These are phyloP conservation scores for Aquanectria penicillioides DNA, from an alignment of 2,329 filamentous ascomycete genomes.

Conservation along the genomic window DNA sequence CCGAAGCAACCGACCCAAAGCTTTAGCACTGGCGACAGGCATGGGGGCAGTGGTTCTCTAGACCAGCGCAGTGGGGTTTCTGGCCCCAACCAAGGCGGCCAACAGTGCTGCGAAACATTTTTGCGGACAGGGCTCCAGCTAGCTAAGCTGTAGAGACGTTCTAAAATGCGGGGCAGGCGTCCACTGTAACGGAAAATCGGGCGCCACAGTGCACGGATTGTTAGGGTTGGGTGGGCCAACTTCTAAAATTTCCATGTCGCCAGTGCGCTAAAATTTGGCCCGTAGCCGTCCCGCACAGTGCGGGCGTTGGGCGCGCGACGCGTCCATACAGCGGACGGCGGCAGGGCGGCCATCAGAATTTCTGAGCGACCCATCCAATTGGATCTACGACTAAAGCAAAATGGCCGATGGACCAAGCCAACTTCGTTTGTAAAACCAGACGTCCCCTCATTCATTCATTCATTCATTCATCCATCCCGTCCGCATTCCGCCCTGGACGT, in stretches of 20 bases:
- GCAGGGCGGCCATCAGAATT: too few species aligned
- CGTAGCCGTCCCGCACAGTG: too few species aligned
- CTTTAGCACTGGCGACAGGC: too few species aligned
- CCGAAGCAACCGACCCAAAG: too few species aligned
- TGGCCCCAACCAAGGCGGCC: neutral
- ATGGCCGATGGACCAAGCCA: conserved; percentile 1
- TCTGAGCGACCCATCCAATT: conserved; percentile 17
- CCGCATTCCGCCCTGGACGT: conserved; percentile 12
- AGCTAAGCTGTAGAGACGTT: neutral
- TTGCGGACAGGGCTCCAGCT: neutral
- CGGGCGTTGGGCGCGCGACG: conserved; percentile 19
- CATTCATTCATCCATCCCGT: conserved; percentile 6
- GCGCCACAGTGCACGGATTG: neutral
- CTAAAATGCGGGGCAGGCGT: conserved; percentile 15
- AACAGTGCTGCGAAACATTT: conserved; percentile 3
- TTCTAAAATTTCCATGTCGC: neutral
- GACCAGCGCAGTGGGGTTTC: too few species aligned
- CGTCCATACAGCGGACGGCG: conserved; percentile 11
- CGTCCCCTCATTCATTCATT: conserved; percentile 30
- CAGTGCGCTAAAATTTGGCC: neutral
- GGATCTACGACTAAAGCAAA: conserved; percentile 10
- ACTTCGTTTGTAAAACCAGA: conserved; percentile 23
- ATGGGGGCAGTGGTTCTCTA: neutral
- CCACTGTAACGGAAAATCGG: neutral
- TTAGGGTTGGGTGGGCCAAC: too few species aligned